Percentiles rank a stretch among this genome's conserved stretches.
Evolutionary conservation across 768 basidiomycete genomes (phyloP).

Genomic region (Suillus americanus): DNA sequence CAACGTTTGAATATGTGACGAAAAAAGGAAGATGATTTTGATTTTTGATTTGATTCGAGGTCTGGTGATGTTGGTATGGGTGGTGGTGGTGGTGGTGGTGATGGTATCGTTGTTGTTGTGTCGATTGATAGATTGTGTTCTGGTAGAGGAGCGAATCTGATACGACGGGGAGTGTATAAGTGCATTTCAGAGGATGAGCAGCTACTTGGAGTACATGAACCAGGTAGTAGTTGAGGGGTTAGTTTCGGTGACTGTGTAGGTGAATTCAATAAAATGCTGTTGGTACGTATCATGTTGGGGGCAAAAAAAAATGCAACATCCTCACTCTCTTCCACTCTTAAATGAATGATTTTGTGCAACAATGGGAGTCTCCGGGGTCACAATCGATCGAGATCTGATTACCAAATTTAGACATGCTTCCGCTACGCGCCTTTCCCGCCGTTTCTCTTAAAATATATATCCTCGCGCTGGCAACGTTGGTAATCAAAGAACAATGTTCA

Average conservation of each 20-base stretch:
- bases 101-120: constrained; percentile 11
- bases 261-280: background rate
- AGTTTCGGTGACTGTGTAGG: background rate
- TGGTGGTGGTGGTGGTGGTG: constrained; percentile 23
- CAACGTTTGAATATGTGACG: background rate
- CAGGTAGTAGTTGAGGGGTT: background rate
- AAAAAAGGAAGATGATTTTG: background rate
- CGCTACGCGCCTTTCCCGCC: too few species aligned
- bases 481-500: too few species aligned
- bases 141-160: constrained; percentile 86
- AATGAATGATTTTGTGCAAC: background rate
- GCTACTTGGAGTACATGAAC: background rate
- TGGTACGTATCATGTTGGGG: background rate
- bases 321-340: background rate
- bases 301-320: background rate
- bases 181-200: background rate
- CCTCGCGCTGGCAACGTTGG: too few species aligned
- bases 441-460: too few species aligned
- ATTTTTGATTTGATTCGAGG: background rate
- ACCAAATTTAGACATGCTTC: too few species aligned
- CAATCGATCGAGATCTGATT: background rate
- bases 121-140: constrained; percentile 40
- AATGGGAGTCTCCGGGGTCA: background rate
- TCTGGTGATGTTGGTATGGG: background rate
- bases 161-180: constrained; percentile 30